phyloP scores from a whole-genome alignment of 108 stramenopile species.

The Cyclotella baltica region DNA sequence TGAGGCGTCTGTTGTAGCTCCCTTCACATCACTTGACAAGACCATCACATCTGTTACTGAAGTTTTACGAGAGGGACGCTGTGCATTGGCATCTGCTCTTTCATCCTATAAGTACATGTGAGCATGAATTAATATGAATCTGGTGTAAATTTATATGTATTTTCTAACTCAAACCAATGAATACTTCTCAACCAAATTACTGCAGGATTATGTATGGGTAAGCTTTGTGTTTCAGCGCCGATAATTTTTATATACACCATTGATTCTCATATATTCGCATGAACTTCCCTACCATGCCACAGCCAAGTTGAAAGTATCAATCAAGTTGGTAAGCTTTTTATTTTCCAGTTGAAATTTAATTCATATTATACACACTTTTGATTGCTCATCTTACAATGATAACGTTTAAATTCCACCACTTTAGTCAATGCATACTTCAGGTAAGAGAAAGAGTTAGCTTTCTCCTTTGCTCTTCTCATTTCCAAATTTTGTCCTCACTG shows the following conservation, averaged over 20 bases:
- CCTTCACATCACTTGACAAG: slow-evolving; percentile 78
- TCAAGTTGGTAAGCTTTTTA: too few relatives aligned
- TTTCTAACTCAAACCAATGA: too few relatives aligned
- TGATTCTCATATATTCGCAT: background rate
- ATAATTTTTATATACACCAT: background rate
- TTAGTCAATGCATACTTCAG: slow-evolving; percentile 58
- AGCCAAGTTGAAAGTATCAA: slow-evolving; percentile 68
- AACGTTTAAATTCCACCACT: too few relatives aligned
- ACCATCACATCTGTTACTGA: slow-evolving; percentile 65
- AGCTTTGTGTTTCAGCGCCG: background rate
- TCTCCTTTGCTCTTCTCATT: background rate
- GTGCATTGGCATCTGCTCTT: slow-evolving; percentile 68
- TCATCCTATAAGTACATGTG: slow-evolving; percentile 70
- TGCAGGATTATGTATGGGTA: slow-evolving; percentile 75
- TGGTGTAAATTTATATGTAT: too few relatives aligned
- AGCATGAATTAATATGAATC: too few relatives aligned
- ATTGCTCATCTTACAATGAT: too few relatives aligned
- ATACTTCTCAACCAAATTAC: too few relatives aligned
- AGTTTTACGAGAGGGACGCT: slow-evolving; percentile 71
- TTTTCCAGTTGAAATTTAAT: too few relatives aligned
- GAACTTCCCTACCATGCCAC: background rate
- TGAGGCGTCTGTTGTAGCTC: slow-evolving; percentile 72
- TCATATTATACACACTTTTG: too few relatives aligned
- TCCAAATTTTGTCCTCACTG: too few relatives aligned
- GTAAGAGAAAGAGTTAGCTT: background rate